Evolutionary conservation across 2,329 filamentous ascomycete genomes (phyloP).

Genomic region (Boeremia exigua): DNA sequence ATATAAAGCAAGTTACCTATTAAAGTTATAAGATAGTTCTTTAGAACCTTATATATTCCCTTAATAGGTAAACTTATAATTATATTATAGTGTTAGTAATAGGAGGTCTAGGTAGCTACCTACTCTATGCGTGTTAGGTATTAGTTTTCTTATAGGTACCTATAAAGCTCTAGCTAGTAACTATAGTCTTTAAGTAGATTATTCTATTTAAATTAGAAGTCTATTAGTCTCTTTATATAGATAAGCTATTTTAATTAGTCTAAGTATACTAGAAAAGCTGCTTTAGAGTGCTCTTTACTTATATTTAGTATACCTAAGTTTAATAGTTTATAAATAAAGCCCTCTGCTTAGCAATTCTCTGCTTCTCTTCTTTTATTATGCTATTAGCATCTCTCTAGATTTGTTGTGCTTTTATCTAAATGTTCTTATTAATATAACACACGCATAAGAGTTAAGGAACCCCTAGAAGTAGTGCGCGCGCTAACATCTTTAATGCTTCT

Average conservation of each 20-base stretch:
- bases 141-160: too few relatives aligned
- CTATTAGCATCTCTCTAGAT: slow-evolving; percentile 15
- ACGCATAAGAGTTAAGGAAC: slow-evolving; percentile 13
- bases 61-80: slow-evolving; percentile 4
- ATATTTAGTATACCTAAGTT: slow-evolving; percentile 14
- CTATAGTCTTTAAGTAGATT: neutral
- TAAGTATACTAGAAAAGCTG: neutral
- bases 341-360: slow-evolving; percentile 15
- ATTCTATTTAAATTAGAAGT: slow-evolving; percentile 18
- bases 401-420: slow-evolving; percentile 20
- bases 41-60: slow-evolving; percentile 19
- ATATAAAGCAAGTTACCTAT: slow-evolving; percentile 14
- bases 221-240: slow-evolving; percentile 17
- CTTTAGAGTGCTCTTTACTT: neutral
- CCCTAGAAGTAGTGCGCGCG: slow-evolving; percentile 6
- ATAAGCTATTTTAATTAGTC: slow-evolving; percentile 17
- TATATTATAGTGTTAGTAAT: slow-evolving; percentile 11
- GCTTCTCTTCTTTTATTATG: slow-evolving; percentile 16
- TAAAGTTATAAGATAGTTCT: slow-evolving; percentile 22
- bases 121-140: too few relatives aligned
- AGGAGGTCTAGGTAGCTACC: too few relatives aligned
- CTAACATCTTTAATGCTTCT: slow-evolving; percentile 19
- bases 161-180: too few relatives aligned
- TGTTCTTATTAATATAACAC: slow-evolving; percentile 15
- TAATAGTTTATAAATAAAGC: slow-evolving; percentile 17